Evolutionary conservation across 2,329 filamentous ascomycete genomes (phyloP).

Genomic region (Emmonsiellopsis sp.): DNA sequence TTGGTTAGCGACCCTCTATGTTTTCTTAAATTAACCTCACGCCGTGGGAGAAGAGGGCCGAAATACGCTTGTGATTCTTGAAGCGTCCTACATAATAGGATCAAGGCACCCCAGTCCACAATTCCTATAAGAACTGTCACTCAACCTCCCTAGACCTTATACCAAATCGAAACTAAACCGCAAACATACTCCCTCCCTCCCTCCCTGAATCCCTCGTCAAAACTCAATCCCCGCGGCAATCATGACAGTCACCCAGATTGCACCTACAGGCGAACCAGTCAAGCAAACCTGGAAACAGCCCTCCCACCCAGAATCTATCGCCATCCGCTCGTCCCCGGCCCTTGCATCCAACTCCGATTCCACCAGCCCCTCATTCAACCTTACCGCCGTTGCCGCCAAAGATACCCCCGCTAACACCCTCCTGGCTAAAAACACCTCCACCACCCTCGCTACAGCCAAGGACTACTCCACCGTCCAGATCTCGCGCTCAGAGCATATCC

Average conservation of each 20-base stretch:
- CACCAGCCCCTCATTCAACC: slow-evolving; percentile 45
- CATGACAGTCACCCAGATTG: slow-evolving; percentile 5
- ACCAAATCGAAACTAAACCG: too few species aligned
- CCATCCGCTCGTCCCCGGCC: slow-evolving; percentile 7
- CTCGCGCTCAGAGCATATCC: slow-evolving; percentile 46
- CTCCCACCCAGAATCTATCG: slow-evolving; percentile 10
- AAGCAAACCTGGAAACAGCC: slow-evolving; percentile 10
- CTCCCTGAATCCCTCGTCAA: too few species aligned
- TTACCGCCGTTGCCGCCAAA: slow-evolving; percentile 50
- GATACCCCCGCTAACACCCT: slow-evolving; percentile 52
- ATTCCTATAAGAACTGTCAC: too few species aligned
- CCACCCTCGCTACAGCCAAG: slow-evolving; percentile 21
- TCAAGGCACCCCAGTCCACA: too few species aligned
- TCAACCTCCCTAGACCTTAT: too few species aligned
- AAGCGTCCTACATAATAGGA: too few species aligned
- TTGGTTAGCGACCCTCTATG: too few species aligned
- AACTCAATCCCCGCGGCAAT: background rate
- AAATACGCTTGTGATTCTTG: too few species aligned
- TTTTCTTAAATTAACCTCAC: background rate
- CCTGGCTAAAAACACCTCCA: slow-evolving; percentile 54
- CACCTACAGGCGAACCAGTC: background rate
- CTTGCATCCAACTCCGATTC: slow-evolving; percentile 10
- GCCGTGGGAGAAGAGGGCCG: too few species aligned
- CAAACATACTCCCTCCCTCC: too few species aligned
- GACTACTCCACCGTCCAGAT: slow-evolving; percentile 59